A percentile compares a stretch with the other conserved stretches of the same genome.
Evolutionary conservation across 345 rosid genomes (phyloP).

Genomic region (Chamaenerion angustifolium): DNA sequence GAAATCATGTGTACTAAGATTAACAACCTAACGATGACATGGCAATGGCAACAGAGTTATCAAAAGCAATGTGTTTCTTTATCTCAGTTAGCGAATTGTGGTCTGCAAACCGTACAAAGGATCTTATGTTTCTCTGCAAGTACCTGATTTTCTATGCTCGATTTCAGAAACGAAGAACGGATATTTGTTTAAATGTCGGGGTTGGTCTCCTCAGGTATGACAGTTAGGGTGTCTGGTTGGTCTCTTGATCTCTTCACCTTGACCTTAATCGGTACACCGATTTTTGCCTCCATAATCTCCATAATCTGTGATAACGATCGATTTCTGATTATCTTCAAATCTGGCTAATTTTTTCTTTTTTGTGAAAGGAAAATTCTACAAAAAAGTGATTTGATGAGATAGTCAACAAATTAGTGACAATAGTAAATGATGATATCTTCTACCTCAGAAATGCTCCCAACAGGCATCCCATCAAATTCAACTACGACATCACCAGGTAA

Average conservation of each 20-base stretch:
- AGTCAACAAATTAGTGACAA: background rate
- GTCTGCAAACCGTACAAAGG: too few species aligned
- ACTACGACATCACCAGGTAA: slow-evolving; percentile 71
- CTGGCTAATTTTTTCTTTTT: too few species aligned
- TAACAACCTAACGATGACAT: too few species aligned
- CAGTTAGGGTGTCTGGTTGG: slow-evolving; percentile 25
- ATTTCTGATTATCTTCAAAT: background rate
- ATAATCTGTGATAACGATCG: slow-evolving; percentile 30
- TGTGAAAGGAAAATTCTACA: too few species aligned
- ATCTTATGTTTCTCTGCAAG: too few species aligned
- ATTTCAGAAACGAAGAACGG: too few species aligned
- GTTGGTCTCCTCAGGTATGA: slow-evolving; percentile 71
- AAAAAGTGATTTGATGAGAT: background rate
- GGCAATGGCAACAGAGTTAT: too few species aligned
- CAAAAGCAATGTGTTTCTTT: too few species aligned
- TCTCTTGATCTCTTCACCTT: slow-evolving; percentile 51
- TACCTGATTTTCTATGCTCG: too few species aligned
- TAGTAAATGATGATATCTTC: background rate
- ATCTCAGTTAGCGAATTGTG: too few species aligned
- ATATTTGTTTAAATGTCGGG: slow-evolving; percentile 34
- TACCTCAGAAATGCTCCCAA: slow-evolving; percentile 69
- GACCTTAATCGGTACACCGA: slow-evolving; percentile 41
- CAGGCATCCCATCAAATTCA: slow-evolving; percentile 62
- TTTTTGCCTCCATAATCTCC: slow-evolving; percentile 53
- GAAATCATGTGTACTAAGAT: too few species aligned